phyloP scores from a whole-genome alignment of 495 filamentous ascomycete species.

The Monascus purpureus region DNA sequence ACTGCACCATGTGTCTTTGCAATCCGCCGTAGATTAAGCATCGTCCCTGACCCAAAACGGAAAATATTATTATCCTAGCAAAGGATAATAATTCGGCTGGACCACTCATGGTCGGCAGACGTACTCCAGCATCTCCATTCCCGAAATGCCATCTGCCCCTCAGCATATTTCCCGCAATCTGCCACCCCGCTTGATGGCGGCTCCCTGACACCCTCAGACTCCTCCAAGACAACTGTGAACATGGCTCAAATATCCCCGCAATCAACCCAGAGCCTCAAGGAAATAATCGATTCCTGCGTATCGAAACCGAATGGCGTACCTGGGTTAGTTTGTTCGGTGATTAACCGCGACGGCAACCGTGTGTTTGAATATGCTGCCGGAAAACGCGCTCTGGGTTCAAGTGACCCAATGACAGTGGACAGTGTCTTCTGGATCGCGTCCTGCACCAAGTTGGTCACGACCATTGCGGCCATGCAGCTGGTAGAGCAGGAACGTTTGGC shows the following conservation, averaged over 20 bases:
- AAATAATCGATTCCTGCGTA: conserved; percentile 3
- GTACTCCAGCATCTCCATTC: too few species aligned
- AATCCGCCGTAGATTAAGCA: too few species aligned
- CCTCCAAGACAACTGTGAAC: neutral
- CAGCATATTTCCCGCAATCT: too few species aligned
- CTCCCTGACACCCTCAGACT: too few species aligned
- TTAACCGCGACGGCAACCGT: conserved; percentile 28
- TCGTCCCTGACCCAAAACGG: too few species aligned
- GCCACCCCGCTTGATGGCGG: too few species aligned
- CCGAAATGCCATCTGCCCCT: too few species aligned
- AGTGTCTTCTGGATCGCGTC: conserved; percentile 40
- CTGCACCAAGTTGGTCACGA: conserved; percentile 37
- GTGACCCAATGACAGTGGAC: conserved; percentile 32
- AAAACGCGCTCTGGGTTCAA: conserved; percentile 18
- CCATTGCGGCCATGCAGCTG: conserved; percentile 41
- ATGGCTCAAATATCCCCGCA: neutral
- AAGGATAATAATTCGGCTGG: too few species aligned
- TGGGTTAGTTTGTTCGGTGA: conserved; percentile 28
- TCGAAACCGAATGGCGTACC: conserved; percentile 28
- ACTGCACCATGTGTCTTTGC: too few species aligned
- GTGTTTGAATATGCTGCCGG: conserved; percentile 34
- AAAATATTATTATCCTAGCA: too few species aligned
- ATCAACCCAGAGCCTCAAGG: neutral
- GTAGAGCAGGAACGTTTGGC: conserved; percentile 33
- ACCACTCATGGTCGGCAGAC: too few species aligned